Evolutionary conservation across 2,329 filamentous ascomycete species (phyloP).

Genomic region (Aspergillus cejpii): DNA sequence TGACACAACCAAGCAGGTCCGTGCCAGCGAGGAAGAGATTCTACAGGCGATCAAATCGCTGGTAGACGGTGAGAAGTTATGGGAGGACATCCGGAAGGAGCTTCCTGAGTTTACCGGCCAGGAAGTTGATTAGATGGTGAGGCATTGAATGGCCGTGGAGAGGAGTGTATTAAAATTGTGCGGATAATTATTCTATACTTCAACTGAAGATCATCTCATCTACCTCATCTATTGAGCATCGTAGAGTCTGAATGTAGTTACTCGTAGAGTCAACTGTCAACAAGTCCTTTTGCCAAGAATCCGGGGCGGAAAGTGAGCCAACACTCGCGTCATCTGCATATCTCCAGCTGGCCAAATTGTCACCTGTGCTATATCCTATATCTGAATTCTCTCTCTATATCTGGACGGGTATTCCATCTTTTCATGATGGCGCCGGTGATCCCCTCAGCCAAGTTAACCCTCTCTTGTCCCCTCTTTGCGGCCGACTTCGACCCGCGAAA

Average conservation of each 20-base stretch:
- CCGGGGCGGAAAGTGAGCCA: slow-evolving; percentile 16
- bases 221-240: background rate
- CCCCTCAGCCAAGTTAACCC: slow-evolving; percentile 53
- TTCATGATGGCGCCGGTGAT: slow-evolving; percentile 36
- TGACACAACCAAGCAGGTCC: slow-evolving; percentile 85
- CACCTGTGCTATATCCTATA: background rate
- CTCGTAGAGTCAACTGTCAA: no score
- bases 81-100: slow-evolving; percentile 66
- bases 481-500: slow-evolving; percentile 83
- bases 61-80: slow-evolving; percentile 57
- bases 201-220: background rate
- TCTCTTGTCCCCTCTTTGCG: slow-evolving; percentile 78
- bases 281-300: slow-evolving; percentile 23
- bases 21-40: slow-evolving; percentile 73
- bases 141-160: background rate
- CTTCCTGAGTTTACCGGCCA: slow-evolving; percentile 81
- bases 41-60: slow-evolving; percentile 63
- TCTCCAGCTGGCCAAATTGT: background rate
- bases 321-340: slow-evolving; percentile 1
- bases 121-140: slow-evolving; percentile 44
- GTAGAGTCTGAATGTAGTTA: background rate
- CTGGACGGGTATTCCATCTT: slow-evolving; percentile 1
- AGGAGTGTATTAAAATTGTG: background rate
- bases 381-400: slow-evolving; percentile 7
- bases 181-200: background rate